phyloP scores from a whole-genome alignment of 345 rosid species.

The Aethionema arabicum region DNA sequence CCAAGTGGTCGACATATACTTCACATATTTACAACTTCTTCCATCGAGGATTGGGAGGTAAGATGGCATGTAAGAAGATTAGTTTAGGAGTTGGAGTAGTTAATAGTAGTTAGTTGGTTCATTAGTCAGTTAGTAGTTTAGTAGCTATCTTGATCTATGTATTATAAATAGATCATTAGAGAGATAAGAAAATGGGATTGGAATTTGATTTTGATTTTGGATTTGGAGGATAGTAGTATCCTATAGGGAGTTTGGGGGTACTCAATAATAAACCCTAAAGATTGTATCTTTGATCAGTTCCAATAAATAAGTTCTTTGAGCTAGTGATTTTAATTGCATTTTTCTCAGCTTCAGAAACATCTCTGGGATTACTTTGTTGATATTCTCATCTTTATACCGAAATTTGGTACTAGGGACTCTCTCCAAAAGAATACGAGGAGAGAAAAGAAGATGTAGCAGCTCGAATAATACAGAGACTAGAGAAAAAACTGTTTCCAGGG shows the following conservation, averaged over 20 bases:
- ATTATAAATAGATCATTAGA: too few species aligned
- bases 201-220: too few species aligned
- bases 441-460: conserved; percentile 69
- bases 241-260: too few species aligned
- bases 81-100: too few species aligned
- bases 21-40: conserved; percentile 84
- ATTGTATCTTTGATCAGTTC: too few species aligned
- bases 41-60: conserved; percentile 92
- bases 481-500: conserved; percentile 79
- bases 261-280: too few species aligned
- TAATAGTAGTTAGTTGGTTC: too few species aligned
- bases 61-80: background rate
- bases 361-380: background rate
- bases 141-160: too few species aligned
- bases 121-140: too few species aligned
- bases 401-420: conserved; percentile 54
- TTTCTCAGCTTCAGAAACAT: background rate
- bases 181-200: too few species aligned
- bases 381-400: background rate
- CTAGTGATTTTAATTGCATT: background rate
- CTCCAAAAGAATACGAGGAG: conserved; percentile 71
- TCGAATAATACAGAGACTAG: conserved; percentile 69
- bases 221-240: too few species aligned
- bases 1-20: conserved; percentile 82
- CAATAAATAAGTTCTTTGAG: background rate